Conservation (phyloP, 257 asterid genomes). For the Forsythia suspensa region DNA sequence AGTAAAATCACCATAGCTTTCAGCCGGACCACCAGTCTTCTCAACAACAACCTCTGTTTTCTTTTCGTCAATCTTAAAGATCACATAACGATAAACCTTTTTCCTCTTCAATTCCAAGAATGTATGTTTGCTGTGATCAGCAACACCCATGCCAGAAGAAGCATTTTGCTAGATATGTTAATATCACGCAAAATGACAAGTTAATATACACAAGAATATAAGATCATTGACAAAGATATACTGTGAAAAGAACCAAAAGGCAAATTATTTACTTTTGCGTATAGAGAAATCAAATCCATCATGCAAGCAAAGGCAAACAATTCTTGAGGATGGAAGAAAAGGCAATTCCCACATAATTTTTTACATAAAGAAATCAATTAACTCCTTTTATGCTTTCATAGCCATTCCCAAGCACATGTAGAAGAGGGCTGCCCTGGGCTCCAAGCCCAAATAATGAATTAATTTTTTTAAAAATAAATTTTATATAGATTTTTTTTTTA, state of each 20-base stretch:
- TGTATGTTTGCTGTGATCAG: constrained; percentile 26
- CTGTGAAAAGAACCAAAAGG: neutral
- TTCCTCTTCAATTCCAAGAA: constrained; percentile 32
- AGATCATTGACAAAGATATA: neutral
- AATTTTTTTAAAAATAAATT: too few species aligned
- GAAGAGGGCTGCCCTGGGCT: neutral
- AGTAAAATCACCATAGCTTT: constrained; percentile 22
- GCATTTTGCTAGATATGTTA: constrained; percentile 23
- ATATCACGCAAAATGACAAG: neutral
- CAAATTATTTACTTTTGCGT: neutral
- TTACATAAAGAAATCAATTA: too few species aligned
- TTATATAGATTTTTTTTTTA: too few species aligned
- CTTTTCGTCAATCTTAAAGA: constrained; percentile 30
- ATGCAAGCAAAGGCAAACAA: neutral
- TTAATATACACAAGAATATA: neutral
- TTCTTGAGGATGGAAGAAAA: neutral
- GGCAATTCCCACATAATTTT: neutral
- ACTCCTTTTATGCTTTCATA: too few species aligned
- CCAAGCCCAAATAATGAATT: too few species aligned
- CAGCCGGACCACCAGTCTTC: constrained; percentile 30
- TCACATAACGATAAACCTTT: constrained; percentile 21
- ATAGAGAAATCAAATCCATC: neutral
- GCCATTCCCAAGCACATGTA: neutral
- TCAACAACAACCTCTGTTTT: constrained; percentile 30
- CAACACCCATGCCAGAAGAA: constrained; percentile 21